Evolutionary conservation across 2,329 filamentous ascomycete genomes (phyloP).

Genomic region (Colletotrichum sp.): DNA sequence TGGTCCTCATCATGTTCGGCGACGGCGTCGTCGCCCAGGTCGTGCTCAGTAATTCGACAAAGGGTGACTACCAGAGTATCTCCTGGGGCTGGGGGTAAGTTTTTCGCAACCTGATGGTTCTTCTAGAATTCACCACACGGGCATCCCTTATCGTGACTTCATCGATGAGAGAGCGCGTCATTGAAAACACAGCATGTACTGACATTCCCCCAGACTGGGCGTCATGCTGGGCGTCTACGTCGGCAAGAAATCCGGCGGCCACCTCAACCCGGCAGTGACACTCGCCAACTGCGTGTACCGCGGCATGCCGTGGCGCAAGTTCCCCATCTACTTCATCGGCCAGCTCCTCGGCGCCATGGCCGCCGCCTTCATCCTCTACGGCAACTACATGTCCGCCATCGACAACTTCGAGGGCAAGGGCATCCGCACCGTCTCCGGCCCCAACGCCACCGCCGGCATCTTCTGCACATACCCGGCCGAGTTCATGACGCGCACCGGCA

Average conservation of each 20-base stretch:
- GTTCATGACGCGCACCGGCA: constrained; percentile 69
- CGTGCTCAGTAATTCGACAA: constrained; percentile 54
- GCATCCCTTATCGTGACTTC: neutral
- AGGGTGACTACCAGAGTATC: constrained; percentile 55
- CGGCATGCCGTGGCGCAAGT: constrained; percentile 71
- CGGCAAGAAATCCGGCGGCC: constrained; percentile 68
- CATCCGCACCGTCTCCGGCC: constrained; percentile 64
- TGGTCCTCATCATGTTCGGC: constrained; percentile 72
- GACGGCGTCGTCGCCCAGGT: constrained; percentile 76
- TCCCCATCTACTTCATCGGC: constrained; percentile 70
- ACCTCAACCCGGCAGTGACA: constrained; percentile 75
- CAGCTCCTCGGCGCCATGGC: constrained; percentile 72
- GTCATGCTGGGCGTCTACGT: constrained; percentile 75
- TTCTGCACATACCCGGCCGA: constrained; percentile 75
- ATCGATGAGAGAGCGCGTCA: neutral
- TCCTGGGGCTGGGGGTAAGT: constrained; percentile 56
- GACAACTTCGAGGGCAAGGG: constrained; percentile 66
- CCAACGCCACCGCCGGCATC: constrained; percentile 69
- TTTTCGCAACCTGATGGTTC: neutral
- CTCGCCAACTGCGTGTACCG: constrained; percentile 73
- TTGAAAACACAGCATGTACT: neutral
- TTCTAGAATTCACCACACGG: neutral
- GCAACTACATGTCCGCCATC: constrained; percentile 69
- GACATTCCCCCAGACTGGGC: constrained; percentile 50
- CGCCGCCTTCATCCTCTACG: constrained; percentile 62